Conservation (phyloP, 148 eudicot genomes). For the Linanthus parryae region DNA sequence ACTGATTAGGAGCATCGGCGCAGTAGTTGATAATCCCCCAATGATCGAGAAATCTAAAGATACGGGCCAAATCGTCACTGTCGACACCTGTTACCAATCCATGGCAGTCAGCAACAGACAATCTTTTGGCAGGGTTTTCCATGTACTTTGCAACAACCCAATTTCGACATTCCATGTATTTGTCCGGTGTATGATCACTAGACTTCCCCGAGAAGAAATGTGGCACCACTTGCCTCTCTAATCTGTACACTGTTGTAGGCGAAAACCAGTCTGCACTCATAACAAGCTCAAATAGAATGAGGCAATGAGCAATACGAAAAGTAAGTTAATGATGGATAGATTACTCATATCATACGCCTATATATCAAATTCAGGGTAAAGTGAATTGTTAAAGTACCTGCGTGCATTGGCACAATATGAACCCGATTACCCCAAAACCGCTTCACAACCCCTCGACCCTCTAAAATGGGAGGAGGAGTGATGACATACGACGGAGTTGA, state of each 20-base stretch:
- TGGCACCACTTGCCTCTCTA: conserved; percentile 90
- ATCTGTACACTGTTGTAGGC: conserved; percentile 65
- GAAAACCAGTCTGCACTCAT: conserved; percentile 81
- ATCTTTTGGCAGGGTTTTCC: conserved; percentile 64
- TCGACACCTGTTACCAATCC: conserved; percentile 45
- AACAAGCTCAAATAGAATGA: conserved; percentile 4
- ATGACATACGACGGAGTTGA: conserved; percentile 44
- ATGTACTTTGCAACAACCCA: conserved; percentile 63
- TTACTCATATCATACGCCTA: not conserved
- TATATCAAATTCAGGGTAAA: not conserved
- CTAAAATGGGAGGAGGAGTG: conserved; percentile 56
- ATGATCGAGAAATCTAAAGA: conserved; percentile 85
- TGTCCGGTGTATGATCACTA: conserved; percentile 62
- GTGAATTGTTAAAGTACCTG: conserved; percentile 35
- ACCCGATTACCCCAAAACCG: conserved; percentile 44
- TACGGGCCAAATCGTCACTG: conserved; percentile 57
- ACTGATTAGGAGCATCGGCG: conserved; percentile 39
- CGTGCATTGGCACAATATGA: conserved; percentile 76
- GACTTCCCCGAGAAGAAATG: conserved; percentile 87
- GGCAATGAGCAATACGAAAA: not conserved
- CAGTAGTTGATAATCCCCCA: conserved; percentile 94
- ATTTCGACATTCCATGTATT: conserved; percentile 80
- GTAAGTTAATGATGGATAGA: not conserved
- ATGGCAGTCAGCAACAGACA: conserved; percentile 58
- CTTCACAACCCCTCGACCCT: conserved; percentile 62